Conservation (phyloP, 768 basidiomycete species). For the Clitopilus hobsonii region DNA sequence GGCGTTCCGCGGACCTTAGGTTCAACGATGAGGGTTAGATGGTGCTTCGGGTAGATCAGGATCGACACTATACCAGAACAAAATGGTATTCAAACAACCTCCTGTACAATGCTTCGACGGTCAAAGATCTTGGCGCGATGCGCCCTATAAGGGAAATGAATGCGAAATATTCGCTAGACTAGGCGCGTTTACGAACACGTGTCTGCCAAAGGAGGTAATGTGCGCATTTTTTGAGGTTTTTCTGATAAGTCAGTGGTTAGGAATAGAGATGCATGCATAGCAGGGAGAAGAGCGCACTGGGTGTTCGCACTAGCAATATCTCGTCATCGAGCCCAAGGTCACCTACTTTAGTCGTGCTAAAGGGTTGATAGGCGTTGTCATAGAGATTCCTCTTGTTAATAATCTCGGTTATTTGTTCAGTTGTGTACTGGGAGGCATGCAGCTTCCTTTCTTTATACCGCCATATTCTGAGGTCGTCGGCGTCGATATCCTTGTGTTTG, state of each 20-base stretch:
- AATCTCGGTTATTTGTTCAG: background rate
- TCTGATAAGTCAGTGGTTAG: background rate
- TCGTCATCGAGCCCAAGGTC: background rate
- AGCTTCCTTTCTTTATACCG: background rate
- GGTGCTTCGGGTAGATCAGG: background rate
- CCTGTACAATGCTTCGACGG: background rate
- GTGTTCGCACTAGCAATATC: background rate
- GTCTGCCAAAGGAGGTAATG: background rate
- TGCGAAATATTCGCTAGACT: background rate
- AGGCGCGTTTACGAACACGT: background rate
- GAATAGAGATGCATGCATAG: background rate
- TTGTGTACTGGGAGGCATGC: too few species aligned
- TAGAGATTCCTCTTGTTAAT: background rate
- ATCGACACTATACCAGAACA: background rate
- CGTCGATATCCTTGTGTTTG: background rate
- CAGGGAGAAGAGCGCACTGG: background rate
- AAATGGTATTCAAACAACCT: background rate
- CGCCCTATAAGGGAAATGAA: background rate
- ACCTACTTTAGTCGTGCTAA: background rate
- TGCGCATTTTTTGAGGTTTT: background rate
- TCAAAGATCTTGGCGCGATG: background rate
- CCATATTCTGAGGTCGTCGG: background rate
- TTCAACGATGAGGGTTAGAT: conserved; percentile 1
- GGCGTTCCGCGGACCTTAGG: conserved; percentile 3
- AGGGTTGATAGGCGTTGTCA: too few species aligned